phyloP scores from a whole-genome alignment of 805 yeast genomes.

The Candida dajiaensis region DNA sequence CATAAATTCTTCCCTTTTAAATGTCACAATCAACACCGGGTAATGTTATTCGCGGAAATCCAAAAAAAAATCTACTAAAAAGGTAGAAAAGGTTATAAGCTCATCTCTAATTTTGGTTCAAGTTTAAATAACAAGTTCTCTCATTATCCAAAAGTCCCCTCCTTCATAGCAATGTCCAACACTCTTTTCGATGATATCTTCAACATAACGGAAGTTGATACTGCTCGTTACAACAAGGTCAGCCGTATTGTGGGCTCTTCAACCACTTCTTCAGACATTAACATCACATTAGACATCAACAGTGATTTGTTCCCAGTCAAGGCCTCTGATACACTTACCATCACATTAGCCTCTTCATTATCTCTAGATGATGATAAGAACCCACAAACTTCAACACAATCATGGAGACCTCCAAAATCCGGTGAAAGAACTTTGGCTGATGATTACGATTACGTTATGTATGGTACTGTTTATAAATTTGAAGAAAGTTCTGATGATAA shows the following conservation, averaged over 20 bases:
- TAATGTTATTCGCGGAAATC: background rate
- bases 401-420: slow-evolving; percentile 60
- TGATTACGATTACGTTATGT: slow-evolving; percentile 97
- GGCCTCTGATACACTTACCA: slow-evolving; percentile 70
- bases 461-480: slow-evolving; percentile 95
- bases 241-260: slow-evolving; percentile 85
- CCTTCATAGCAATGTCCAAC: slow-evolving; percentile 44
- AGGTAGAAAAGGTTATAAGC: background rate
- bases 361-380: slow-evolving; percentile 44
- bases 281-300: slow-evolving; percentile 83
- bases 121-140: no score
- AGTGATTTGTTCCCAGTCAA: slow-evolving; percentile 86
- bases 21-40: background rate
- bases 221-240: slow-evolving; percentile 89
- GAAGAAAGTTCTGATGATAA: slow-evolving; percentile 70
- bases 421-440: slow-evolving; percentile 87
- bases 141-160: no score
- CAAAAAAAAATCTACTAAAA: background rate
- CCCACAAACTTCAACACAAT: slow-evolving; percentile 37
- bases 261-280: slow-evolving; percentile 72
- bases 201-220: slow-evolving; percentile 75
- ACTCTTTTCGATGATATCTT: slow-evolving; percentile 92
- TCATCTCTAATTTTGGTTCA: no score
- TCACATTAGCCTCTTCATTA: slow-evolving; percentile 78
- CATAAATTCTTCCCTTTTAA: background rate